Evolutionary conservation across 2,329 filamentous ascomycete species (phyloP).

Genomic region (Alternaria hordeiaustralica): DNA sequence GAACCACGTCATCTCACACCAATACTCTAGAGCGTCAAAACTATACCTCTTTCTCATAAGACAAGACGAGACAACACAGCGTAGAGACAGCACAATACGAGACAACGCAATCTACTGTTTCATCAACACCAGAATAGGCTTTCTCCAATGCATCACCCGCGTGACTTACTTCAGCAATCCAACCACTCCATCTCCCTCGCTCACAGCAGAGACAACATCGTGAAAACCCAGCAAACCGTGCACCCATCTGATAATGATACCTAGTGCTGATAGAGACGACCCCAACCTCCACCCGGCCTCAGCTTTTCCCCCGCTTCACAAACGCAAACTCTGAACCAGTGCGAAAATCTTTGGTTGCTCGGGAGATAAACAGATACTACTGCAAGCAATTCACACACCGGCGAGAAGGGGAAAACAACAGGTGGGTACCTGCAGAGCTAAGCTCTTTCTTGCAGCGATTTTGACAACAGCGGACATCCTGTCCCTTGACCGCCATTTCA

Average conservation of each 20-base stretch:
- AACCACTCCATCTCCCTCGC: background rate
- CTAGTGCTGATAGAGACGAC: background rate
- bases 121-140: background rate
- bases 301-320: background rate
- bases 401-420: background rate
- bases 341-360: background rate
- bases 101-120: background rate
- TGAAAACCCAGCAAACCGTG: background rate
- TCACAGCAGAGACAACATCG: background rate
- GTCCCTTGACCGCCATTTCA: slow-evolving; percentile 21
- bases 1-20: slow-evolving; percentile 2
- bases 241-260: background rate
- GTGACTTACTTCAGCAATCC: background rate
- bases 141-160: background rate
- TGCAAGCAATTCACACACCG: background rate
- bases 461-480: slow-evolving; percentile 2
- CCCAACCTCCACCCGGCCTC: background rate
- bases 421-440: slow-evolving; percentile 15
- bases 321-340: background rate
- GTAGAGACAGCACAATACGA: background rate
- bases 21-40: background rate
- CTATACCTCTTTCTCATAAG: background rate
- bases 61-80: background rate
- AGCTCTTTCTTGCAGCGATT: background rate
- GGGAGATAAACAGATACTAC: slow-evolving; percentile 1